These are phyloP conservation scores for Lotmaria passim DNA, from an alignment of 208 protist species.

Conservation along the genomic window DNA sequence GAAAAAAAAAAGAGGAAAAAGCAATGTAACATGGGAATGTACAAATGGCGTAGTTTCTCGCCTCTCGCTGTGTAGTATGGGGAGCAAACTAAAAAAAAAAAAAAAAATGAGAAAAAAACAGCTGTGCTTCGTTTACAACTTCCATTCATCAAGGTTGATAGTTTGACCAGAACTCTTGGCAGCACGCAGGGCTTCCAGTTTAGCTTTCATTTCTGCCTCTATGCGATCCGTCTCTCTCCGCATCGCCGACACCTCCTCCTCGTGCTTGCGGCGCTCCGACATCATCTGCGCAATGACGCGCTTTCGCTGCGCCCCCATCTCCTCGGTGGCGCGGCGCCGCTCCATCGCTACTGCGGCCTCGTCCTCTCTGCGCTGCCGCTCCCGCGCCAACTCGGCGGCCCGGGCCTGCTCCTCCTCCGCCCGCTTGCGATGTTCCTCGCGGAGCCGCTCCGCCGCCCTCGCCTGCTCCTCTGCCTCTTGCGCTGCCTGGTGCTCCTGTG, in stretches of 20 bases:
- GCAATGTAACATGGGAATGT: background rate
- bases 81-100: constrained; percentile 10
- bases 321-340: constrained; percentile 49
- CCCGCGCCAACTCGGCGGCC: constrained; percentile 40
- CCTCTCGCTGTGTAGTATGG: background rate
- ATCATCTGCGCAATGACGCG: constrained; percentile 69
- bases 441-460: constrained; percentile 37
- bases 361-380: constrained; percentile 42
- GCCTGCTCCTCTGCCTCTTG: constrained; percentile 50
- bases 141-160: constrained; percentile 88
- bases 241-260: constrained; percentile 80
- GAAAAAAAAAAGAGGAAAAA: constrained; percentile 1
- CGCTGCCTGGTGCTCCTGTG: constrained; percentile 53
- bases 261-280: constrained; percentile 65
- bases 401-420: constrained; percentile 52
- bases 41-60: background rate
- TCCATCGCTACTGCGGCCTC: constrained; percentile 56
- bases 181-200: constrained; percentile 82
- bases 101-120: background rate
- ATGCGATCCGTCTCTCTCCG: constrained; percentile 85
- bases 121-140: too few relatives aligned
- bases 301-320: constrained; percentile 67
- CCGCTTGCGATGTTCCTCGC: constrained; percentile 45
- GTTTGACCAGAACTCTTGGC: constrained; percentile 75
- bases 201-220: constrained; percentile 87